Percentiles rank a stretch among this genome's conserved stretches.
Evolutionary conservation across 257 asterid species (phyloP).

Genomic region (Solanum gracilifrons): DNA sequence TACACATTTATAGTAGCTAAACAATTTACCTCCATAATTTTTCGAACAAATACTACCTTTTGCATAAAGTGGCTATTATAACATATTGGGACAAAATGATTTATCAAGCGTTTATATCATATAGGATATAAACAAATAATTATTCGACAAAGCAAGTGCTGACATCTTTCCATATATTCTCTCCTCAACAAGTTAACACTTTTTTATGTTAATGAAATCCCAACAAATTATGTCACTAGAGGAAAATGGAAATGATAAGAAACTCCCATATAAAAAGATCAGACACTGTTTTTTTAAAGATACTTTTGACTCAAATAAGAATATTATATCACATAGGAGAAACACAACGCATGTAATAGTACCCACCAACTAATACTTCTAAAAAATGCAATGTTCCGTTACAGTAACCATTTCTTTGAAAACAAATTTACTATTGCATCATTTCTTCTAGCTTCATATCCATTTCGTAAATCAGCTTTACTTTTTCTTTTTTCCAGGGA

Average conservation of each 20-base stretch:
- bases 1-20: neutral
- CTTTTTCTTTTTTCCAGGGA: neutral
- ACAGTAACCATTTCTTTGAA: neutral
- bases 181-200: neutral
- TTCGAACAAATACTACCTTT: neutral
- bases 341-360: neutral
- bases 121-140: neutral
- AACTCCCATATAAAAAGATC: neutral
- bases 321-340: neutral
- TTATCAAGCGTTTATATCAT: neutral
- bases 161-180: neutral
- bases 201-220: neutral
- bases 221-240: neutral
- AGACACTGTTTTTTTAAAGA: neutral
- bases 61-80: neutral
- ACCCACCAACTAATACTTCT: neutral
- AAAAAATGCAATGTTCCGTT: neutral
- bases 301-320: neutral
- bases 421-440: neutral
- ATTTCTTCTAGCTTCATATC: neutral
- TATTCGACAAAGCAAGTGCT: neutral
- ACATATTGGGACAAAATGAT: neutral
- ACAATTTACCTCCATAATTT: neutral
- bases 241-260: neutral
- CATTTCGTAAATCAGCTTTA: neutral